Conservation (phyloP, 1,284 basidiomycete species). For the Apiotrichum akiyoshidainum region DNA sequence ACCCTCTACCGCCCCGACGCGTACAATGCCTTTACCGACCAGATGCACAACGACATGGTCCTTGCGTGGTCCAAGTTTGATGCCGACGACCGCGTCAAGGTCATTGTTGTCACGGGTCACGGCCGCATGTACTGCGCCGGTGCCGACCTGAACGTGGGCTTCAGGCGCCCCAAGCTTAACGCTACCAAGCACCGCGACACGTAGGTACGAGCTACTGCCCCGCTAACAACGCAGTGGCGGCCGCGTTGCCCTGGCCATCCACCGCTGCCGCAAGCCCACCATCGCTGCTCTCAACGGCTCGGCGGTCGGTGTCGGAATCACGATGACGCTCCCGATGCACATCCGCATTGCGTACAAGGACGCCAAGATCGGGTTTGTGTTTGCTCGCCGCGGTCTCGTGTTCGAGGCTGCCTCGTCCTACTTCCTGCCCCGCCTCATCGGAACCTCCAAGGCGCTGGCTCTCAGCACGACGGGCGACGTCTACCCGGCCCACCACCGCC, state of each 20-base stretch:
- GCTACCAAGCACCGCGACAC: constrained; percentile 18
- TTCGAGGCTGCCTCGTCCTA: constrained; percentile 20
- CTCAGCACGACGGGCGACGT: constrained; percentile 16
- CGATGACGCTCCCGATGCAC: constrained; percentile 20
- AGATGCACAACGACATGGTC: constrained; percentile 18
- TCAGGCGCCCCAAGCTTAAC: constrained; percentile 9
- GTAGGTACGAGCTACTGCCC: constrained; percentile 1
- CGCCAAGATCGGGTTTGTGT: constrained; percentile 21
- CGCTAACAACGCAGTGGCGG: constrained; percentile 17
- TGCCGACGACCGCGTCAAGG: constrained; percentile 22
- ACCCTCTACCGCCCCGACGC: constrained; percentile 20
- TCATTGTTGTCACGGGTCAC: constrained; percentile 16
- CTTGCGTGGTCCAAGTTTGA: constrained; percentile 11
- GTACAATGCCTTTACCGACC: constrained; percentile 21
- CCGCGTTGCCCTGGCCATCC: constrained; percentile 7
- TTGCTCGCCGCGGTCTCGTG: constrained; percentile 21
- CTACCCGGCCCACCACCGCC: constrained; percentile 10
- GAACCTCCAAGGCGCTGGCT: constrained; percentile 7
- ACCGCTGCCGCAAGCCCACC: constrained; percentile 5
- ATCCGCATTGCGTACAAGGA: constrained; percentile 21
- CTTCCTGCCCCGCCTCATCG: constrained; percentile 22
- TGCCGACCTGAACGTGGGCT: constrained; percentile 18
- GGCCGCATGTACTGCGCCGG: constrained; percentile 25
- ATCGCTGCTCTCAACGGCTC: constrained; percentile 17
- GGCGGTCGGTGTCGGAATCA: constrained; percentile 21